phyloP scores from a whole-genome alignment of 2,329 filamentous ascomycete species.

The Decorospora gaudefroyi region DNA sequence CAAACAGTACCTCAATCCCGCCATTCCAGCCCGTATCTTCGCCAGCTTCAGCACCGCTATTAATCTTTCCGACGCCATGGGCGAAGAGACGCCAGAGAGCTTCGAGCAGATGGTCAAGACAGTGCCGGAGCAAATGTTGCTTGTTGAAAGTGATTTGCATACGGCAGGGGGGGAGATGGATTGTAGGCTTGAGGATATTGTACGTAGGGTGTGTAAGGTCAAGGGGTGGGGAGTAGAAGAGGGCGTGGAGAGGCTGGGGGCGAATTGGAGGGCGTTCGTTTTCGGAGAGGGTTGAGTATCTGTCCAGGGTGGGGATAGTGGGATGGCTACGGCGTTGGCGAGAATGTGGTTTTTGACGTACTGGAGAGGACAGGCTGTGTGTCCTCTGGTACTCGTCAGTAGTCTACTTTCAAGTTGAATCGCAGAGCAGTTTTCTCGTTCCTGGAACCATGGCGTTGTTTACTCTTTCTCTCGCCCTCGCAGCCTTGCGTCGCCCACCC shows the following conservation, averaged over 20 bases:
- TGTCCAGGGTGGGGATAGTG: too few species aligned
- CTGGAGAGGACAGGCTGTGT: too few species aligned
- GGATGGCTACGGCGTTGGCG: too few species aligned
- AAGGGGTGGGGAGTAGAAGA: constrained; percentile 77
- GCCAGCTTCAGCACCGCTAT: constrained; percentile 87
- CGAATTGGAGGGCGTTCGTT: constrained; percentile 79
- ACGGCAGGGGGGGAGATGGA: constrained; percentile 83
- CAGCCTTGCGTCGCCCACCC: too few species aligned
- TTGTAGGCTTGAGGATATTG: constrained; percentile 71
- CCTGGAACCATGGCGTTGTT: too few species aligned
- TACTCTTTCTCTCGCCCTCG: too few species aligned
- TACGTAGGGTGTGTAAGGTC: constrained; percentile 73
- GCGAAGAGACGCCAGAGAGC: constrained; percentile 55
- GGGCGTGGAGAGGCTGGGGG: constrained; percentile 68
- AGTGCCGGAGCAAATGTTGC: constrained; percentile 75
- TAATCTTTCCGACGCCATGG: constrained; percentile 65
- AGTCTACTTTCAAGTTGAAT: too few species aligned
- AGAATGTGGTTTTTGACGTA: too few species aligned
- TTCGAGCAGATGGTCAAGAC: constrained; percentile 69
- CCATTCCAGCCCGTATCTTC: constrained; percentile 76
- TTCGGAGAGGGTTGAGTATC: constrained; percentile 61
- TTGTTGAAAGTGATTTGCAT: constrained; percentile 91
- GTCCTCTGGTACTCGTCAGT: too few species aligned
- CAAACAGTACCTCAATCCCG: constrained; percentile 74
- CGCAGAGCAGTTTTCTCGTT: too few species aligned